Conservation (phyloP, 163 green algal genomes). For the Chlamydomonas reinhardtii region DNA sequence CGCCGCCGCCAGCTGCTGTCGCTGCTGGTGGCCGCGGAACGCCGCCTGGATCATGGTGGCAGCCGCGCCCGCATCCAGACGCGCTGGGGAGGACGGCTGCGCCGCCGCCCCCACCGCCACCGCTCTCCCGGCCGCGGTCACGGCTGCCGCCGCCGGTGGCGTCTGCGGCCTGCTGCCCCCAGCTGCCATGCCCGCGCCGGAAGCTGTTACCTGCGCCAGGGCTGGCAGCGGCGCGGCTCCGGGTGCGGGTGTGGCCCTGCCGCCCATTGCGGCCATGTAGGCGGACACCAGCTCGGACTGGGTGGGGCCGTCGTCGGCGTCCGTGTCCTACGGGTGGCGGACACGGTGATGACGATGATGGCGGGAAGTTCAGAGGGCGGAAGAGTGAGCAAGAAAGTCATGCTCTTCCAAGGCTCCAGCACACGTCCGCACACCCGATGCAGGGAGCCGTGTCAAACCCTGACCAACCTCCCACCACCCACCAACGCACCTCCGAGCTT, state of each 20-base stretch:
- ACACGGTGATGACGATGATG: too few relatives aligned
- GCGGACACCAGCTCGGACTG: slow-evolving; percentile 13
- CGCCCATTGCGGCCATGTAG: slow-evolving; percentile 21
- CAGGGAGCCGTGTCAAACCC: too few relatives aligned
- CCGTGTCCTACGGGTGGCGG: too few relatives aligned
- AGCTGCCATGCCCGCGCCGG: too few relatives aligned
- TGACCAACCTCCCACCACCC: too few relatives aligned
- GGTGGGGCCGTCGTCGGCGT: background rate
- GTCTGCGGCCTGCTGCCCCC: too few relatives aligned
- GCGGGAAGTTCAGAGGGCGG: too few relatives aligned
- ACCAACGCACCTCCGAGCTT: background rate
- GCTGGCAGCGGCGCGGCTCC: background rate
- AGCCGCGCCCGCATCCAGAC: background rate
- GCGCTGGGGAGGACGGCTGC: background rate
- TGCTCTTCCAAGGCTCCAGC: too few relatives aligned
- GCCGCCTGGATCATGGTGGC: slow-evolving; percentile 35
- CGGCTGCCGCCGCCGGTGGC: background rate
- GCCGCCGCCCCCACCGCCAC: too few relatives aligned
- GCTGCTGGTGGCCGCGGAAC: slow-evolving; percentile 15
- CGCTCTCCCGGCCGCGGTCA: too few relatives aligned
- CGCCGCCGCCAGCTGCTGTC: background rate
- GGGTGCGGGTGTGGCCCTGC: background rate
- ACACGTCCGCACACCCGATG: too few relatives aligned
- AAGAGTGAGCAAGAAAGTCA: too few relatives aligned
- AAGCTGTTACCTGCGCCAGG: background rate